phyloP scores from a whole-genome alignment of 345 rosid species.

The Gossypium longicalyx region DNA sequence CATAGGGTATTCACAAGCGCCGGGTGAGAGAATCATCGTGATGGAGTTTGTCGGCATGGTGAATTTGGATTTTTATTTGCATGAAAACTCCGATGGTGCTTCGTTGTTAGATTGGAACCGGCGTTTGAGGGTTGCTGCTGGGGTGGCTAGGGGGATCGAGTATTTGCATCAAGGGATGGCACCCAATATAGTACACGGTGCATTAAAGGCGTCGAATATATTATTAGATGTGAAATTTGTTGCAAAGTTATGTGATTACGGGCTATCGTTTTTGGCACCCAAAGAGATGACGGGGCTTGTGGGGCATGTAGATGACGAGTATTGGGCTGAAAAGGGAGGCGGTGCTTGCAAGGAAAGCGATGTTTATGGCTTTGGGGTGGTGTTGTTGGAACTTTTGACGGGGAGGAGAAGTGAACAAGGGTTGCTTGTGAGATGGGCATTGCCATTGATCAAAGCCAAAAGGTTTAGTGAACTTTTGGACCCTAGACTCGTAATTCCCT shows the following conservation, averaged over 20 bases:
- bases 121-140: constrained; percentile 61
- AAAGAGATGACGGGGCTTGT: constrained; percentile 45
- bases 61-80: constrained; percentile 51
- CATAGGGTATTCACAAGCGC: constrained; percentile 73
- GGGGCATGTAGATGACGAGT: constrained; percentile 63
- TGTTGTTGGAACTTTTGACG: constrained; percentile 67
- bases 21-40: constrained; percentile 69
- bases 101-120: constrained; percentile 55
- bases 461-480: constrained; percentile 59
- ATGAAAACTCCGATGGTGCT: constrained; percentile 41
- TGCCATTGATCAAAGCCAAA: constrained; percentile 65
- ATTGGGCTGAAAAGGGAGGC: constrained; percentile 29
- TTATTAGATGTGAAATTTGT: constrained; percentile 42
- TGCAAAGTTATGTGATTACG: constrained; percentile 64
- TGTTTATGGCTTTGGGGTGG: constrained; percentile 78
- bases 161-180: constrained; percentile 52
- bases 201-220: constrained; percentile 56
- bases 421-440: constrained; percentile 65
- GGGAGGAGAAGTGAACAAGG: constrained; percentile 73
- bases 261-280: constrained; percentile 54
- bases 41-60: constrained; percentile 48
- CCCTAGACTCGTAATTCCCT: constrained; percentile 45
- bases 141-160: constrained; percentile 66
- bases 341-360: constrained; percentile 64
- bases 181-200: constrained; percentile 67